phyloP scores from a whole-genome alignment of 495 filamentous ascomycete genomes.

The Aspergillus funiculosus region DNA sequence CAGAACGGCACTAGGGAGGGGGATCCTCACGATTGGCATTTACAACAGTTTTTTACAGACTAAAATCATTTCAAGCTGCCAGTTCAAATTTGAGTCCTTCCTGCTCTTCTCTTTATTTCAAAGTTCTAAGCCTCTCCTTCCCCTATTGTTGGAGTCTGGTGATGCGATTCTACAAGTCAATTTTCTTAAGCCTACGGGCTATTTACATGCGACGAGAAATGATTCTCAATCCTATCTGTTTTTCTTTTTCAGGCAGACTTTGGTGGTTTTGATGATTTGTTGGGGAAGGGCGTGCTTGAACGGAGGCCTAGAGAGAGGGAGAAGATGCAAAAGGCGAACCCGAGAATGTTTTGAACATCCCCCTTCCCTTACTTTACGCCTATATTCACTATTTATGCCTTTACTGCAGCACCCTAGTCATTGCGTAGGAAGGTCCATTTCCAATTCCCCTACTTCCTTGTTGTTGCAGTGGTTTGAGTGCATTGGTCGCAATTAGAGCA shows the following conservation, averaged over 20 bases:
- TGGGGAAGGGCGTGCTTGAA: slow-evolving; percentile 12
- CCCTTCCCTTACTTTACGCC: slow-evolving; percentile 10
- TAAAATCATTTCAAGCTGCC: slow-evolving; percentile 19
- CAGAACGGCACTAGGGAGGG: too few species aligned
- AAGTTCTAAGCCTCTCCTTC: background rate
- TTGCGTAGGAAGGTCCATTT: slow-evolving; percentile 1
- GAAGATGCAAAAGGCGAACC: slow-evolving; percentile 12
- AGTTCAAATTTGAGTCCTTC: slow-evolving; percentile 18
- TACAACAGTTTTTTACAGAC: slow-evolving; percentile 19
- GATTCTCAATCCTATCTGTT: slow-evolving; percentile 2
- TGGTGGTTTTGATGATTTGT: slow-evolving; percentile 17
- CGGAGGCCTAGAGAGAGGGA: slow-evolving; percentile 20
- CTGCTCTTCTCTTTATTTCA: slow-evolving; percentile 3
- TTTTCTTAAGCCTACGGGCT: slow-evolving; percentile 6
- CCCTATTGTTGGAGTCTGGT: slow-evolving; percentile 16
- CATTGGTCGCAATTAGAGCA: slow-evolving; percentile 17
- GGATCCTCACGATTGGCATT: too few species aligned
- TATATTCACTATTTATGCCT: slow-evolving; percentile 10
- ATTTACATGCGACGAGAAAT: slow-evolving; percentile 11
- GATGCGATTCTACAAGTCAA: slow-evolving; percentile 6
- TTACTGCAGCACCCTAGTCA: slow-evolving; percentile 5
- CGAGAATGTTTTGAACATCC: slow-evolving; percentile 14
- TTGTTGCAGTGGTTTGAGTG: slow-evolving; percentile 8
- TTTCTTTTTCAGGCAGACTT: slow-evolving; percentile 2
- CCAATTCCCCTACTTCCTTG: slow-evolving; percentile 2